phyloP scores from a whole-genome alignment of 768 basidiomycete species.

The Rhodotorula kratochvilovae region DNA sequence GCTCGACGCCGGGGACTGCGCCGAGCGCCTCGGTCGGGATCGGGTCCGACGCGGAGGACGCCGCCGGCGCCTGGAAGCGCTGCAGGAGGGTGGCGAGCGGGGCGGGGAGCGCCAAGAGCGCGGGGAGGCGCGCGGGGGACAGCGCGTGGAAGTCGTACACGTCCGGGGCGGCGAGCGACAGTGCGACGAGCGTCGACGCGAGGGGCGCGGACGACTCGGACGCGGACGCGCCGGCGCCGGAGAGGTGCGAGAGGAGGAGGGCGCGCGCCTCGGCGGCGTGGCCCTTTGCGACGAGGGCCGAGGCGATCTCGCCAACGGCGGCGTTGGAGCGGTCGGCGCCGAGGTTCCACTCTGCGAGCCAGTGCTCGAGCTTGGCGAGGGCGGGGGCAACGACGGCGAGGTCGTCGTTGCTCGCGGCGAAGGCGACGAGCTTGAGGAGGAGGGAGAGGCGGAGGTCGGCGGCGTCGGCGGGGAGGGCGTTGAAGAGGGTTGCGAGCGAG shows the following conservation, averaged over 20 bases:
- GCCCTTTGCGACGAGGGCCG: slow-evolving; percentile 13
- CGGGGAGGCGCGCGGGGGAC: slow-evolving; percentile 7
- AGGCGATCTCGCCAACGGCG: slow-evolving; percentile 10
- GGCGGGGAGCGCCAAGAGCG: slow-evolving; percentile 8
- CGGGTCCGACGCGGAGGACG: slow-evolving; percentile 3
- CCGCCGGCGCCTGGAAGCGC: slow-evolving; percentile 21
- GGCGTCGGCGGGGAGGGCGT: slow-evolving; percentile 27
- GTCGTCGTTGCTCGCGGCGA: slow-evolving; percentile 34
- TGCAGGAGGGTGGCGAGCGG: slow-evolving; percentile 13
- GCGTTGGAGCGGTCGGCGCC: slow-evolving; percentile 24
- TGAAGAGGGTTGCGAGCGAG: slow-evolving; percentile 37
- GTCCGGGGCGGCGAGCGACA: slow-evolving; percentile 25
- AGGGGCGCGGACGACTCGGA: slow-evolving; percentile 12
- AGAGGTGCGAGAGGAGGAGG: slow-evolving; percentile 18
- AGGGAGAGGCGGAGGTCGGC: slow-evolving; percentile 12
- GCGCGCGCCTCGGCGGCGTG: slow-evolving; percentile 12
- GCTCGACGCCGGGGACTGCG: slow-evolving; percentile 38
- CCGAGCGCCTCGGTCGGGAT: not conserved
- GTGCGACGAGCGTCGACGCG: slow-evolving; percentile 15
- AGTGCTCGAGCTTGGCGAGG: slow-evolving; percentile 7
- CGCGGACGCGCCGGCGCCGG: not conserved
- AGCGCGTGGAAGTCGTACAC: slow-evolving; percentile 33
- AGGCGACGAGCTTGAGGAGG: slow-evolving; percentile 31
- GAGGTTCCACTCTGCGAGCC: slow-evolving; percentile 17
- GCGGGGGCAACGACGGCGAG: slow-evolving; percentile 31